Evolutionary conservation across 176 grass and related monocot species (phyloP).

Genomic region (barley (Hordeum vulgare)): DNA sequence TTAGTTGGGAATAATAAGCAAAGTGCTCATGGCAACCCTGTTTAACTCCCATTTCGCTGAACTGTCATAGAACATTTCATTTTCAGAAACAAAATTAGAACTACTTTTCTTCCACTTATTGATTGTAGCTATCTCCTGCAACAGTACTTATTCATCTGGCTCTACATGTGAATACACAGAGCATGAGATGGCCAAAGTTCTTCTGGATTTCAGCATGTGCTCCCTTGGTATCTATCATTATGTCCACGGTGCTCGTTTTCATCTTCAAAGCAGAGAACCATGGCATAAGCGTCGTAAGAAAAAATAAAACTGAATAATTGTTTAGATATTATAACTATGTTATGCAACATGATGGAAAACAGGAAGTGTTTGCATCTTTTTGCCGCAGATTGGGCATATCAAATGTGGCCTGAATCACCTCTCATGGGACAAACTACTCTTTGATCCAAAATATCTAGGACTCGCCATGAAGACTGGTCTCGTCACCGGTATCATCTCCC

Average conservation of each 20-base stretch:
- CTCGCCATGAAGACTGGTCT: slow-evolving; percentile 71
- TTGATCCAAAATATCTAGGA: slow-evolving; percentile 57
- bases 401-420: slow-evolving; percentile 74
- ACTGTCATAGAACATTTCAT: background rate
- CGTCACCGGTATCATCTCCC: slow-evolving; percentile 75
- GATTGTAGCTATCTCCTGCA: background rate
- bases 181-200: slow-evolving; percentile 62
- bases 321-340: background rate
- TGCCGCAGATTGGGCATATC: slow-evolving; percentile 61
- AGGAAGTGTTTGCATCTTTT: background rate
- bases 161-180: slow-evolving; percentile 24
- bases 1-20: too few relatives aligned
- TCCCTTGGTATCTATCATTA: slow-evolving; percentile 64
- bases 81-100: background rate
- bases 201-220: slow-evolving; percentile 93
- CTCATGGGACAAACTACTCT: slow-evolving; percentile 83
- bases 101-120: background rate
- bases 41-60: background rate
- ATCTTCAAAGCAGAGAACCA: slow-evolving; percentile 78
- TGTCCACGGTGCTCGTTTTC: slow-evolving; percentile 78
- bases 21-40: too few relatives aligned
- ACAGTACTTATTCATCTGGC: background rate
- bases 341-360: background rate
- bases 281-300: slow-evolving; percentile 73
- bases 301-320: background rate